phyloP scores from a whole-genome alignment of 2,329 filamentous ascomycete species.

The Penicillium paneum region DNA sequence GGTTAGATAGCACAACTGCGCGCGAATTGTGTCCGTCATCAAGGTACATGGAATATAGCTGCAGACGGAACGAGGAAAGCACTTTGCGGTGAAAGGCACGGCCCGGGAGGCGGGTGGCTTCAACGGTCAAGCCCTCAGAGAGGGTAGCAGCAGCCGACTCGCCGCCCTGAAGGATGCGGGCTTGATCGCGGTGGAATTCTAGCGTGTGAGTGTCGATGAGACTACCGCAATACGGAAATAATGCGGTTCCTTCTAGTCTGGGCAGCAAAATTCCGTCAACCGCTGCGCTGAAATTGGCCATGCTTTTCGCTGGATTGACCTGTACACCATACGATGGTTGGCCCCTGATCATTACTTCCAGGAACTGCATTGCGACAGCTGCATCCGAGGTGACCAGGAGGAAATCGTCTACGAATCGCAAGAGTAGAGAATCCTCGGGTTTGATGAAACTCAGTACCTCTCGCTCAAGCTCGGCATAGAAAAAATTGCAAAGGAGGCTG shows the following conservation, averaged over 20 bases:
- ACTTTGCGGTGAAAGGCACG: constrained; percentile 77
- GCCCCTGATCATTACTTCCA: constrained; percentile 75
- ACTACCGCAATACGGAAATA: constrained; percentile 86
- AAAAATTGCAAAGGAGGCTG: constrained; percentile 86
- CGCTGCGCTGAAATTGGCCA: constrained; percentile 74
- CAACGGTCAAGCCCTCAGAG: constrained; percentile 73
- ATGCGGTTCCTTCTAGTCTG: constrained; percentile 43
- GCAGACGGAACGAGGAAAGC: constrained; percentile 72
- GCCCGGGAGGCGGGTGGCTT: constrained; percentile 68
- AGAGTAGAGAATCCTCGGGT: constrained; percentile 60
- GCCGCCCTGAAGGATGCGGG: constrained; percentile 46
- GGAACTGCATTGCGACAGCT: constrained; percentile 66
- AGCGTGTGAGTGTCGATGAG: constrained; percentile 72
- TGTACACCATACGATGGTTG: constrained; percentile 74
- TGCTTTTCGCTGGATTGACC: constrained; percentile 73
- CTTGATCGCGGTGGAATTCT: constrained; percentile 67
- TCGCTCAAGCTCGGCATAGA: constrained; percentile 83
- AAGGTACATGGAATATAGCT: constrained; percentile 61
- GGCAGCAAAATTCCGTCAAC: constrained; percentile 55
- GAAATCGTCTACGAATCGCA: constrained; percentile 90
- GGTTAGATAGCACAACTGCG: constrained; percentile 66
- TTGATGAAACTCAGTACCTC: constrained; percentile 66
- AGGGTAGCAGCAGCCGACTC: constrained; percentile 55
- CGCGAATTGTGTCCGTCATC: constrained; percentile 68
- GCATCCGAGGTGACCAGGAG: constrained; percentile 74